Base-by-base conservation (phyloP, 2,329 filamentous ascomycete genomes). In the Verticillium longisporum region DNA sequence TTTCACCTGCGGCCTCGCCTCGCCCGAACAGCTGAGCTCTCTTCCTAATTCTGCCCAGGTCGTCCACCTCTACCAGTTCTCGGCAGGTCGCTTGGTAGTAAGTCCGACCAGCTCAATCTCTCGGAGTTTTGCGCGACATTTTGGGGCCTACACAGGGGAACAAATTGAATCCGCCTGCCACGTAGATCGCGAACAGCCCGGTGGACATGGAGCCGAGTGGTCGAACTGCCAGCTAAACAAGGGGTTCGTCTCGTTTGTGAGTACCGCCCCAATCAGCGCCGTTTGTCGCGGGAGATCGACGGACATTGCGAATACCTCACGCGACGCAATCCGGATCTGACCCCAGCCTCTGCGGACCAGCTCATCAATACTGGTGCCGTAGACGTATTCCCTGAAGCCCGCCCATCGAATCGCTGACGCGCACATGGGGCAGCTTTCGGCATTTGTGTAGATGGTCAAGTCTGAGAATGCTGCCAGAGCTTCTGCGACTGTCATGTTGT, bases 361-460 rank as follows among this genome's bases (percentile, higher is more conserved):
- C 5, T 70, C 73, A 31, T 77, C 72, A 62, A 83, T 81, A 32
- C 74, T 78, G 1, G 80, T 83, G 6, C 81, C 81, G 65, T 80
- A 85, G 7, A 85, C 75, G 66, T 81, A 82, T 69, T 84, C 83
- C 41, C 72, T 74, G 71, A 85, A 83, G 0, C 80, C 80, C 0
- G 81, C 75, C 80, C 80, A 85, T 1, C 81, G 77, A 63, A 85
- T 83, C 0, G 81, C 82, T 6, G 80, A 77, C 1, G 83, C 81
- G 65, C 83, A 86, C 79, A 85, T 86, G 6, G 82, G 79, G 68
- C 83, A 85, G 61, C 77, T 79, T 69, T 85, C 82, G 1, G 78
- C 82, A 67, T 82, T 85, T 26, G 82, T 85, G 69, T 85, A 85
- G 3, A 85, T 69, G 5, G 77, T 77, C n/a, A 85, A 69, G 15